phyloP scores from a whole-genome alignment of 2,329 filamentous ascomycete genomes.

The Microcera coccophila region DNA sequence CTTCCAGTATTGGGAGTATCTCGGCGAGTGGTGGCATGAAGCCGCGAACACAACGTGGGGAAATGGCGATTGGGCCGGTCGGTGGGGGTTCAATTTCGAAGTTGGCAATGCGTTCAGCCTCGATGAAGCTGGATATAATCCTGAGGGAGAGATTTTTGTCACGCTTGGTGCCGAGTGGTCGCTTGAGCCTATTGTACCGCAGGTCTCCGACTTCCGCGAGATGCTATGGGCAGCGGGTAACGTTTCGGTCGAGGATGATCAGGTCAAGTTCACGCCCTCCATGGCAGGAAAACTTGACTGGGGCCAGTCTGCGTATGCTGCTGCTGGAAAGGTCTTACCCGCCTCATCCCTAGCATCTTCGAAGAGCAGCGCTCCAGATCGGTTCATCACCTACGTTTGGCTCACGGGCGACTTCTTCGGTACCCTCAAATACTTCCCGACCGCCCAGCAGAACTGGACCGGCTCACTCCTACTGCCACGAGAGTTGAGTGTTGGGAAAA shows the following conservation, averaged over 20 bases:
- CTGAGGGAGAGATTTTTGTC: slow-evolving; percentile 36
- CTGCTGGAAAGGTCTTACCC: slow-evolving; percentile 39
- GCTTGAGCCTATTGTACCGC: slow-evolving; percentile 34
- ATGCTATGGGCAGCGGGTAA: slow-evolving; percentile 41
- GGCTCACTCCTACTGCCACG: slow-evolving; percentile 40
- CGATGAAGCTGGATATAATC: slow-evolving; percentile 36
- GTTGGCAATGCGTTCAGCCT: slow-evolving; percentile 41
- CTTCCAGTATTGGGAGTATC: slow-evolving; percentile 25
- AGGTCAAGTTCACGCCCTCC: slow-evolving; percentile 35
- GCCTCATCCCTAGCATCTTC: slow-evolving; percentile 35
- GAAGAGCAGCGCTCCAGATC: slow-evolving; percentile 37
- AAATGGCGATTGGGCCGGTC: slow-evolving; percentile 33
- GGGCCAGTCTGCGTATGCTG: slow-evolving; percentile 40
- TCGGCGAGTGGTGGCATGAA: slow-evolving; percentile 35
- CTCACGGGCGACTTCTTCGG: slow-evolving; percentile 42
- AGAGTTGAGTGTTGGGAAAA: slow-evolving; percentile 39
- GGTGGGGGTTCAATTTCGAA: slow-evolving; percentile 44
- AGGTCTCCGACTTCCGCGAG: slow-evolving; percentile 37
- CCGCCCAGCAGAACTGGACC: slow-evolving; percentile 42
- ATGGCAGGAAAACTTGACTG: slow-evolving; percentile 42
- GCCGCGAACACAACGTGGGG: slow-evolving; percentile 35
- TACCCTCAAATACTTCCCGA: slow-evolving; percentile 34
- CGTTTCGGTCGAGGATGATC: slow-evolving; percentile 25
- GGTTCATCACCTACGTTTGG: slow-evolving; percentile 41
- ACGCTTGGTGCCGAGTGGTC: slow-evolving; percentile 44